Evolutionary conservation across 495 filamentous ascomycete genomes (phyloP).

Genomic region (Neurospora sp.): DNA sequence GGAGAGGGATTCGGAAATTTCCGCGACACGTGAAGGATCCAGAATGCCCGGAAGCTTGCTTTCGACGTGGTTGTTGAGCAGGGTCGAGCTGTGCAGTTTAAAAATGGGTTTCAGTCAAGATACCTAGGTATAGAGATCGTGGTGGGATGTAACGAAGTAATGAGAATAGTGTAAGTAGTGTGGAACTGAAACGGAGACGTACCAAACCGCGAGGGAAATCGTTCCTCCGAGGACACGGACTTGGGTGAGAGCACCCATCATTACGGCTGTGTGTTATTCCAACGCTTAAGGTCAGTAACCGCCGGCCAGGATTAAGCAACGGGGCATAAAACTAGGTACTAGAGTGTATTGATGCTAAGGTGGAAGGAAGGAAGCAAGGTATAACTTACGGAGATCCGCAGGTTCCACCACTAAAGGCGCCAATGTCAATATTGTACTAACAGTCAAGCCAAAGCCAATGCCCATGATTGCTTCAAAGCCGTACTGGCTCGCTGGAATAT

Average conservation of each 20-base stretch:
- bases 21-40: neutral
- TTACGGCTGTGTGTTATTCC: slow-evolving; percentile 1
- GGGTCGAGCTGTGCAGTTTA: neutral
- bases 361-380: neutral
- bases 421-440: slow-evolving; percentile 30
- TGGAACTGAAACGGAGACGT: neutral
- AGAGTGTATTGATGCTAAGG: neutral
- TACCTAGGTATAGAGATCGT: no score
- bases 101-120: neutral
- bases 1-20: slow-evolving; percentile 4
- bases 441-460: slow-evolving; percentile 31
- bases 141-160: no score
- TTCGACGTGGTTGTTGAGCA: slow-evolving; percentile 6
- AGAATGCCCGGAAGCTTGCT: neutral
- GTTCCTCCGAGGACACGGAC: slow-evolving; percentile 41
- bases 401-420: slow-evolving; percentile 31
- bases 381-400: slow-evolving; percentile 32
- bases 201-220: slow-evolving; percentile 27
- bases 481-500: slow-evolving; percentile 22
- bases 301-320: slow-evolving; percentile 22
- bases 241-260: slow-evolving; percentile 36
- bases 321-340: neutral
- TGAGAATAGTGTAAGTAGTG: no score
- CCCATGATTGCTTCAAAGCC: slow-evolving; percentile 39
- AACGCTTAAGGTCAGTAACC: neutral